These are phyloP conservation scores for Lagerstroemia speciosa DNA, from an alignment of 345 rosid genomes.

Conservation along the genomic window DNA sequence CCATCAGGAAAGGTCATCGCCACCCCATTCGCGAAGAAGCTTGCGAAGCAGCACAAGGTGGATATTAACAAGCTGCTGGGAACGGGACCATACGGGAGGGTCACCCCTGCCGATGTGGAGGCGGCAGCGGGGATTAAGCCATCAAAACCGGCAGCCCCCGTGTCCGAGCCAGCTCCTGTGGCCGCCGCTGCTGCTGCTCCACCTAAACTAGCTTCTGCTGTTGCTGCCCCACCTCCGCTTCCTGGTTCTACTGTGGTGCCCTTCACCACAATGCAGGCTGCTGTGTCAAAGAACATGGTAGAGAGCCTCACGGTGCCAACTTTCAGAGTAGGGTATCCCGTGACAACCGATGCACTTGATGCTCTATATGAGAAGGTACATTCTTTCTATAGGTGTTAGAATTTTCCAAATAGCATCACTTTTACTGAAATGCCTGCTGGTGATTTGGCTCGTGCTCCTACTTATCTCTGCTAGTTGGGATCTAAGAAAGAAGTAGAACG, in stretches of 20 bases:
- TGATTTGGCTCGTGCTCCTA: neutral
- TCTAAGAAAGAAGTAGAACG: neutral
- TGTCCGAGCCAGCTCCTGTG: constrained; percentile 27
- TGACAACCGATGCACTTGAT: constrained; percentile 72
- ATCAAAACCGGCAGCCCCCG: constrained; percentile 29
- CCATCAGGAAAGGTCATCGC: constrained; percentile 51
- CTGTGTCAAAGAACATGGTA: constrained; percentile 80
- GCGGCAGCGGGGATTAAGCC: constrained; percentile 67
- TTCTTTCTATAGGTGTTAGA: neutral
- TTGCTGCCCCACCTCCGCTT: constrained; percentile 18
- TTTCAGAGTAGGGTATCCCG: constrained; percentile 88
- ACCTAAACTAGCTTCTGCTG: constrained; percentile 19
- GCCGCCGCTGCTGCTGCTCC: constrained; percentile 4
- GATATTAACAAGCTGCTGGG: constrained; percentile 54
- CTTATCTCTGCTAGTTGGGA: neutral
- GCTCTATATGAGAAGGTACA: constrained; percentile 72
- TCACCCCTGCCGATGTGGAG: constrained; percentile 72
- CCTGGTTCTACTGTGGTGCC: constrained; percentile 77
- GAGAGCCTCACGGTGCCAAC: constrained; percentile 83
- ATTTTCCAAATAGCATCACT: too few relatives aligned
- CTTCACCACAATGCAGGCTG: constrained; percentile 81
- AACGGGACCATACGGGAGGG: constrained; percentile 73
- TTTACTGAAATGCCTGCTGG: neutral
- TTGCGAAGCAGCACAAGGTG: constrained; percentile 86
- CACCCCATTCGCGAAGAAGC: constrained; percentile 82